These are phyloP conservation scores for Penicillium tannophilum DNA, from an alignment of 495 filamentous ascomycete genomes.

Conservation along the genomic window DNA sequence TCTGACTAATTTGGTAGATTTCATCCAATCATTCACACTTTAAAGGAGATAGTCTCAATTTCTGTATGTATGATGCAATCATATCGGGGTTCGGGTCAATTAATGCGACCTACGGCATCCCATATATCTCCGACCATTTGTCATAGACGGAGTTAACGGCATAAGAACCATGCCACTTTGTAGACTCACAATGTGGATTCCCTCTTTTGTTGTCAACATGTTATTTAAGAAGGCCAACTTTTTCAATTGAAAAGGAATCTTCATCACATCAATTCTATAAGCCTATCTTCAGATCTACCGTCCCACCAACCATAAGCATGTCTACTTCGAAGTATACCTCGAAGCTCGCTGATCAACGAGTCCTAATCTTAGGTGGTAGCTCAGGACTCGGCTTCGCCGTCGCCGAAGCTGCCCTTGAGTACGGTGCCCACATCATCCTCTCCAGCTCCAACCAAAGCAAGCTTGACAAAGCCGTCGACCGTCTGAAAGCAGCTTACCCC, in stretches of 20 bases:
- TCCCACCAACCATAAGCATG: constrained; percentile 7
- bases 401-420: constrained; percentile 53
- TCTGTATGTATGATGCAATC: neutral
- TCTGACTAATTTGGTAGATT: too few relatives aligned
- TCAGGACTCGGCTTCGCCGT: constrained; percentile 59
- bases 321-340: constrained; percentile 18
- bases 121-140: neutral
- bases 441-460: constrained; percentile 52
- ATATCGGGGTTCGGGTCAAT: neutral
- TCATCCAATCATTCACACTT: too few relatives aligned
- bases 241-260: neutral
- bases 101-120: neutral
- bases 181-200: too few relatives aligned
- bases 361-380: constrained; percentile 58
- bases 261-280: neutral
- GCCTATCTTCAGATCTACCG: neutral
- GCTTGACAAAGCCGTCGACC: constrained; percentile 43
- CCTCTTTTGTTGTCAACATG: too few relatives aligned
- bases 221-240: neutral
- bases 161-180: neutral
- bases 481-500: constrained; percentile 40
- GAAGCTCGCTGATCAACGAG: constrained; percentile 25
- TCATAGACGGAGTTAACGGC: neutral
- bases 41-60: too few relatives aligned
- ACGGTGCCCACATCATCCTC: constrained; percentile 55